Evolutionary conservation across 495 filamentous ascomycete species (phyloP).

Genomic region (Hypoxylon fragiforme): DNA sequence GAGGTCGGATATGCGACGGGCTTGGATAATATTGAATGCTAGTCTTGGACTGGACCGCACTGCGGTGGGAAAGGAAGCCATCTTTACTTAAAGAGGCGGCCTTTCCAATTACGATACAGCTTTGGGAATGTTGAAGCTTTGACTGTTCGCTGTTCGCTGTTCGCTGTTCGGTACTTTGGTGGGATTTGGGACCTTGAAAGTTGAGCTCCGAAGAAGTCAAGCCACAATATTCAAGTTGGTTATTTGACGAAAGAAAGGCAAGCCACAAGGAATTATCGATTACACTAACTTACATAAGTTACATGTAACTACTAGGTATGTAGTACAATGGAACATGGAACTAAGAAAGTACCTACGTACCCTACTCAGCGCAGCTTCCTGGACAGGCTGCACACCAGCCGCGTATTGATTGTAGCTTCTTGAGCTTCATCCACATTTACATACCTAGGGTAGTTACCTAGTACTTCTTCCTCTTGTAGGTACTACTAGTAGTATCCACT

Average conservation of each 20-base stretch:
- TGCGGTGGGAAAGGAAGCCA: slow-evolving; percentile 53
- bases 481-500: no score
- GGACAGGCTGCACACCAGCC: slow-evolving; percentile 43
- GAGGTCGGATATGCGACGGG: slow-evolving; percentile 68
- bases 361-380: no score
- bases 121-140: slow-evolving; percentile 24
- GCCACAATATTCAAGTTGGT: no score
- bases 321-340: background rate
- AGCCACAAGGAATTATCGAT: slow-evolving; percentile 23
- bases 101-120: slow-evolving; percentile 37
- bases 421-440: background rate
- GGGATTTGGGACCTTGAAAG: slow-evolving; percentile 30
- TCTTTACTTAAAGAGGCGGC: slow-evolving; percentile 39
- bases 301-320: background rate
- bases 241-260: no score
- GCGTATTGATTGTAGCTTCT: slow-evolving; percentile 35
- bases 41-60: slow-evolving; percentile 49
- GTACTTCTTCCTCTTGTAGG: no score
- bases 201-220: slow-evolving; percentile 1
- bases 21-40: slow-evolving; percentile 31
- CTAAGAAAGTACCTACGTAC: background rate
- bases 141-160: no score
- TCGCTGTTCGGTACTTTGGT: slow-evolving; percentile 7
- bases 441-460: no score
- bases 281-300: background rate